A percentile compares a stretch with the other conserved stretches of the same genome.
phyloP scores from a whole-genome alignment of 768 basidiomycete genomes.

The Agrocybe pediades region DNA sequence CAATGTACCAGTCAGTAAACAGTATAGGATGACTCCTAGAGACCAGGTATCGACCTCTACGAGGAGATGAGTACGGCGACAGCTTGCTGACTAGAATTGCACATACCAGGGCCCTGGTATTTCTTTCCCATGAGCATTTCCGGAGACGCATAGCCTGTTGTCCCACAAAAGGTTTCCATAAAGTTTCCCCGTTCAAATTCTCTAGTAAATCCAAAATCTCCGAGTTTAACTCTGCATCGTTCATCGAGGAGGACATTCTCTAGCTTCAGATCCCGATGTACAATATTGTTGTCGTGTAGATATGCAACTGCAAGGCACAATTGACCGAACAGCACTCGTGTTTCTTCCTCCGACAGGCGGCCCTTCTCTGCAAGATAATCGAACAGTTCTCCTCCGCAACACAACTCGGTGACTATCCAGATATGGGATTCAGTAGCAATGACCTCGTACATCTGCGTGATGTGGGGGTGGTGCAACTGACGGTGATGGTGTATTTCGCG shows the following conservation, averaged over 20 bases:
- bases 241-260: slow-evolving; percentile 95
- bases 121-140: slow-evolving; percentile 89
- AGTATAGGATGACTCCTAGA: slow-evolving; percentile 88
- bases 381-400: slow-evolving; percentile 95
- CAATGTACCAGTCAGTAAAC: slow-evolving; percentile 83
- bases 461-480: slow-evolving; percentile 91
- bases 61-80: slow-evolving; percentile 14
- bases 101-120: slow-evolving; percentile 86
- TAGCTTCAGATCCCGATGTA: slow-evolving; percentile 95
- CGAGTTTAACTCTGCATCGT: slow-evolving; percentile 87
- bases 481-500: slow-evolving; percentile 99
- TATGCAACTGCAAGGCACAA: slow-evolving; percentile 92
- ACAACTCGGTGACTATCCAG: slow-evolving; percentile 97
- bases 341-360: slow-evolving; percentile 81
- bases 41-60: slow-evolving; percentile 97
- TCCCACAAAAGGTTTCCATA: slow-evolving; percentile 95
- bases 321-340: slow-evolving; percentile 91
- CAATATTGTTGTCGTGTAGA: slow-evolving; percentile 89
- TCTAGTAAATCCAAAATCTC: slow-evolving; percentile 93
- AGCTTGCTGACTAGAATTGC: not conserved
- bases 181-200: slow-evolving; percentile 79
- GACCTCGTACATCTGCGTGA: slow-evolving; percentile 96
- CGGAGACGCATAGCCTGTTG: slow-evolving; percentile 90
- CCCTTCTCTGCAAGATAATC: slow-evolving; percentile 98
- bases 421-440: slow-evolving; percentile 95